A percentile compares a stretch with the other conserved stretches of the same genome.
These are phyloP conservation scores for Fusarium miscanthi DNA, from an alignment of 2,329 filamentous ascomycete genomes.

Conservation along the genomic window DNA sequence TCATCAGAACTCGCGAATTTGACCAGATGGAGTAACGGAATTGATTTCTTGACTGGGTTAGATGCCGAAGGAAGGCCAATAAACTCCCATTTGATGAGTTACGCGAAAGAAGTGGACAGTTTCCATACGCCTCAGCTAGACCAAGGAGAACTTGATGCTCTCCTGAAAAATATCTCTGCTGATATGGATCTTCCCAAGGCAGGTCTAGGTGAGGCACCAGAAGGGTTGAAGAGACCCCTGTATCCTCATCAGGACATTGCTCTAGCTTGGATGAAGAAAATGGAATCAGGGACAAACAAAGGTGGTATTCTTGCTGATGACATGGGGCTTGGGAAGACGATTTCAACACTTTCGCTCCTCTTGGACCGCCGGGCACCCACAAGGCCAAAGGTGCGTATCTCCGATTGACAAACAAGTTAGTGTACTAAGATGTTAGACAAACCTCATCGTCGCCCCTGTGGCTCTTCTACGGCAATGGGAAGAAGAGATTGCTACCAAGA, in stretches of 20 bases:
- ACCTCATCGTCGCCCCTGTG: constrained; percentile 84
- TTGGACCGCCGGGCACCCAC: constrained; percentile 70
- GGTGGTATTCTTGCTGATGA: constrained; percentile 94
- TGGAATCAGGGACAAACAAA: constrained; percentile 80
- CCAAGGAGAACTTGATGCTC: constrained; percentile 74
- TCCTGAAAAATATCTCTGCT: constrained; percentile 78
- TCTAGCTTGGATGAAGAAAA: constrained; percentile 84
- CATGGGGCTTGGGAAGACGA: constrained; percentile 93
- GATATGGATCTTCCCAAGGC: constrained; percentile 73
- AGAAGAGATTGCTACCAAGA: constrained; percentile 78
- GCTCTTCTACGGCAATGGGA: constrained; percentile 87
- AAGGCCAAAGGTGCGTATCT: constrained; percentile 48
- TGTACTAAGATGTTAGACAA: constrained; percentile 68
- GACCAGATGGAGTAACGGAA: constrained; percentile 53
- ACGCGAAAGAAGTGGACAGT: constrained; percentile 47
- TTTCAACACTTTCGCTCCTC: constrained; percentile 84
- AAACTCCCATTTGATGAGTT: constrained; percentile 47
- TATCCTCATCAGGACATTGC: constrained; percentile 88
- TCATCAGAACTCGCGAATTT: constrained; percentile 47
- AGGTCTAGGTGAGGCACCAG: constrained; percentile 75
- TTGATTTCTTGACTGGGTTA: constrained; percentile 51
- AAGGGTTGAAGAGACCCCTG: constrained; percentile 73
- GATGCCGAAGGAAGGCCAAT: constrained; percentile 54
- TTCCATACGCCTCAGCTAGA: constrained; percentile 54
- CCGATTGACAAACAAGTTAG: neutral